phyloP scores from a whole-genome alignment of 164 flowering plant species.

The Cinnamomum chago region DNA sequence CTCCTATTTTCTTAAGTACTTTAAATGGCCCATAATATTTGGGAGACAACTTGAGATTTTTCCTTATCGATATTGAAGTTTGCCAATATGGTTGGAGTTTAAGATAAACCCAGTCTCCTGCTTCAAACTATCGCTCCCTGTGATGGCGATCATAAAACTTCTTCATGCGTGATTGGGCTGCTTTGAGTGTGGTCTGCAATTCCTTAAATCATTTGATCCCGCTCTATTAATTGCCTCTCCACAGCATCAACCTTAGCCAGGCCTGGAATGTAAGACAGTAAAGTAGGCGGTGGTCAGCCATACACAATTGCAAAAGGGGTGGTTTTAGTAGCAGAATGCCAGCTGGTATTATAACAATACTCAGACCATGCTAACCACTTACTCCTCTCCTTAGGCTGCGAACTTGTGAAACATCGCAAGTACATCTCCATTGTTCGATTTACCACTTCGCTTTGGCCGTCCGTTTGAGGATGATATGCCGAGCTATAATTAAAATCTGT shows the following conservation, averaged over 20 bases:
- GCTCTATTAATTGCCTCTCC: not conserved
- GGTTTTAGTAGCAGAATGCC: not conserved
- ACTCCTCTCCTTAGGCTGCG: not conserved
- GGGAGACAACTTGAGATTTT: not conserved
- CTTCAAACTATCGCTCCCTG: not conserved
- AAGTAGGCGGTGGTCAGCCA: not conserved
- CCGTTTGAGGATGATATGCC: not conserved
- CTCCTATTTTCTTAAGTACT: not conserved
- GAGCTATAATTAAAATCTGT: not conserved
- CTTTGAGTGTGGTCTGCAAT: no score
- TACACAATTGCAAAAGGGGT: constrained; percentile 1
- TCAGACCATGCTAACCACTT: constrained; percentile 2
- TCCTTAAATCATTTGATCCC: not conserved
- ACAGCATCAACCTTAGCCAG: not conserved
- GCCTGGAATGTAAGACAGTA: not conserved
- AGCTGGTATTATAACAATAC: constrained; percentile 3
- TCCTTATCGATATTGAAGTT: not conserved
- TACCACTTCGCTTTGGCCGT: not conserved
- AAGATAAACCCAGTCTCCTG: not conserved
- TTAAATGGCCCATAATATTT: not conserved
- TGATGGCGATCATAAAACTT: not conserved
- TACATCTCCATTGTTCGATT: not conserved
- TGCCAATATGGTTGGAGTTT: not conserved
- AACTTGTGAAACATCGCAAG: not conserved
- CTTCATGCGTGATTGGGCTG: not conserved